phyloP scores from a whole-genome alignment of 2,329 filamentous ascomycete species.

The Penicillium sp. region DNA sequence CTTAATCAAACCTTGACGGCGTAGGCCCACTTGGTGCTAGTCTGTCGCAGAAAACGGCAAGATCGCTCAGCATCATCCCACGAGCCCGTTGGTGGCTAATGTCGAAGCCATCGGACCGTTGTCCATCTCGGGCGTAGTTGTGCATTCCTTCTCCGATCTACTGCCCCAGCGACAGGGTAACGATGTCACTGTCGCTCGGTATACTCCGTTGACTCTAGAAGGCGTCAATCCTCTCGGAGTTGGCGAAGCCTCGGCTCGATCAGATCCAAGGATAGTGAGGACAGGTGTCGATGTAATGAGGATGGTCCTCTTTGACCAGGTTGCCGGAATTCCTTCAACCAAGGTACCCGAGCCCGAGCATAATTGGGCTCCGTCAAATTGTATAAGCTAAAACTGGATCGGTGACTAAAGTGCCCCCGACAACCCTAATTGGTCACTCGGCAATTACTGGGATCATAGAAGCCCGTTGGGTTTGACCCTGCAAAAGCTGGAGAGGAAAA shows the following conservation, averaged over 20 bases:
- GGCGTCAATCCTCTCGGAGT: neutral
- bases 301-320: slow-evolving; percentile 16
- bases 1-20: slow-evolving; percentile 41
- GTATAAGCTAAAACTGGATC: slow-evolving; percentile 3
- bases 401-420: slow-evolving; percentile 3
- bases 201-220: slow-evolving; percentile 4
- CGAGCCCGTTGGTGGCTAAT: neutral
- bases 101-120: slow-evolving; percentile 10
- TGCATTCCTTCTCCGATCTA: neutral
- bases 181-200: neutral
- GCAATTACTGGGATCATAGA: neutral
- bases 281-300: slow-evolving; percentile 8
- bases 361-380: neutral
- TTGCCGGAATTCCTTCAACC: slow-evolving; percentile 6
- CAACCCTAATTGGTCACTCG: slow-evolving; percentile 7
- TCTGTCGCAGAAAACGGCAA: neutral
- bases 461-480: neutral
- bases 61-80: neutral
- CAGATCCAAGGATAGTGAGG: neutral
- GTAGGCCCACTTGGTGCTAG: slow-evolving; percentile 13
- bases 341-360: slow-evolving; percentile 7
- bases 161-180: neutral
- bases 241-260: neutral
- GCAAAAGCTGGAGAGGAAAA: neutral
- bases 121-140: slow-evolving; percentile 17